Percentiles rank a stretch among this genome's conserved stretches.
Conservation (phyloP, 2,329 filamentous ascomycete species). For the Pestalotiopsis sp. region DNA sequence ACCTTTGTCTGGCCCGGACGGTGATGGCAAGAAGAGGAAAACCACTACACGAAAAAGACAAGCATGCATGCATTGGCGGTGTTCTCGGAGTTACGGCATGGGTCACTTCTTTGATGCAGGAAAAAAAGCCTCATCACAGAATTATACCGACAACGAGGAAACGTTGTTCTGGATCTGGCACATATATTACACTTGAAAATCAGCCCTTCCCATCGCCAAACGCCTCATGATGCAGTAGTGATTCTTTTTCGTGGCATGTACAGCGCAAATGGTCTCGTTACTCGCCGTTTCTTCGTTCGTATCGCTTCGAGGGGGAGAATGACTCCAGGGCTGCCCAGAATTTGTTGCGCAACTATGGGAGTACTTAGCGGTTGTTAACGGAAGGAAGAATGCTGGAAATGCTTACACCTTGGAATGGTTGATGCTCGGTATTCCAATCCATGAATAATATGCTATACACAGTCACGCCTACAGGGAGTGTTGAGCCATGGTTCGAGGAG, state of each 20-base stretch:
- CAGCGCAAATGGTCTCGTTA: slow-evolving; percentile 5
- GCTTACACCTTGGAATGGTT: slow-evolving; percentile 54
- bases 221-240: slow-evolving; percentile 29
- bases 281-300: slow-evolving; percentile 23
- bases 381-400: no score
- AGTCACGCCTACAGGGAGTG: slow-evolving; percentile 52
- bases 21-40: slow-evolving; percentile 13
- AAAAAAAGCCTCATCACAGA: not conserved
- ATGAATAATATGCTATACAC: slow-evolving; percentile 63
- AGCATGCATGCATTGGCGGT: slow-evolving; percentile 10
- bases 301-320: slow-evolving; percentile 26
- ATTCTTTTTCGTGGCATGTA: slow-evolving; percentile 14
- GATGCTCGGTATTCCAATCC: slow-evolving; percentile 52
- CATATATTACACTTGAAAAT: slow-evolving; percentile 15
- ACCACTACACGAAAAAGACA: not conserved
- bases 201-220: slow-evolving; percentile 24
- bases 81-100: slow-evolving; percentile 12
- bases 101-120: not conserved
- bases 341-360: slow-evolving; percentile 36
- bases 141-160: not conserved
- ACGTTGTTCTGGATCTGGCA: not conserved
- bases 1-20: slow-evolving; percentile 58
- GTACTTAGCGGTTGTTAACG: not conserved
- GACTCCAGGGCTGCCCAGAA: slow-evolving; percentile 39
- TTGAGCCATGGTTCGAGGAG: slow-evolving; percentile 45